Percentiles rank a stretch among this genome's conserved stretches.
Conservation (phyloP, 352 stramenopile genomes). For the Phytopythium oedochilum region DNA sequence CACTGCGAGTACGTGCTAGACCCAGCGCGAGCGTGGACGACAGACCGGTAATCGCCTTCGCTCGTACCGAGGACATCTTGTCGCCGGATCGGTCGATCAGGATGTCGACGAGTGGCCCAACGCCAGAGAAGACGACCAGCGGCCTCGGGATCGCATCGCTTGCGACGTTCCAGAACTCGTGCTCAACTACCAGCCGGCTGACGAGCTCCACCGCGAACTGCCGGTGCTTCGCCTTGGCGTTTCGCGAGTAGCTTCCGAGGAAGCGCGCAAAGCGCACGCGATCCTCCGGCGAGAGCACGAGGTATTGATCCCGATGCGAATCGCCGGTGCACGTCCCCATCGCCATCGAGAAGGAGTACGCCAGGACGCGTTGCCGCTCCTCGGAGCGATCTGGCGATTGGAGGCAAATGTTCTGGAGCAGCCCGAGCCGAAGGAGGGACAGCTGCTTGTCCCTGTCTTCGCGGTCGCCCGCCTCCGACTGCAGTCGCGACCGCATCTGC, state of each 20-base stretch:
- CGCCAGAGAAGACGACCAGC: conserved; percentile 37
- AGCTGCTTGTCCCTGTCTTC: conserved; percentile 1
- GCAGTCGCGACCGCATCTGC: conserved; percentile 6
- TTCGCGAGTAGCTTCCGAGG: conserved; percentile 69
- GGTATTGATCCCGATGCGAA: conserved; percentile 1
- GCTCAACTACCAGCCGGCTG: conserved; percentile 58
- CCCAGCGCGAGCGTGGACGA: conserved; percentile 54
- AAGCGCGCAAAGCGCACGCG: conserved; percentile 60
- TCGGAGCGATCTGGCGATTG: conserved; percentile 65
- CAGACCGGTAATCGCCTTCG: conserved; percentile 76
- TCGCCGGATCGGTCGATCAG: conserved; percentile 71
- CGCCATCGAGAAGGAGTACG: conserved; percentile 40
- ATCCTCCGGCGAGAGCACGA: conserved; percentile 44
- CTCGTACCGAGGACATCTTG: conserved; percentile 74
- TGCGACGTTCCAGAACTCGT: conserved; percentile 47
- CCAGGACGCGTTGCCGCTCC: conserved; percentile 61
- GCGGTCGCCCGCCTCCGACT: background rate
- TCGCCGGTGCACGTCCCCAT: conserved; percentile 20
- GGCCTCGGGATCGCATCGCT: conserved; percentile 24
- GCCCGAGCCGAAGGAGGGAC: conserved; percentile 41
- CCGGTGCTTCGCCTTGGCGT: conserved; percentile 65
- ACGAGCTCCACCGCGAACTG: conserved; percentile 81
- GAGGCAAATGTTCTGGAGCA: conserved; percentile 79
- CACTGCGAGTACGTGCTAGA: conserved; percentile 10
- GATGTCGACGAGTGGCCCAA: conserved; percentile 58